phyloP scores from a whole-genome alignment of 148 eudicot genomes.

The Amaranthus hypochondriacus region DNA sequence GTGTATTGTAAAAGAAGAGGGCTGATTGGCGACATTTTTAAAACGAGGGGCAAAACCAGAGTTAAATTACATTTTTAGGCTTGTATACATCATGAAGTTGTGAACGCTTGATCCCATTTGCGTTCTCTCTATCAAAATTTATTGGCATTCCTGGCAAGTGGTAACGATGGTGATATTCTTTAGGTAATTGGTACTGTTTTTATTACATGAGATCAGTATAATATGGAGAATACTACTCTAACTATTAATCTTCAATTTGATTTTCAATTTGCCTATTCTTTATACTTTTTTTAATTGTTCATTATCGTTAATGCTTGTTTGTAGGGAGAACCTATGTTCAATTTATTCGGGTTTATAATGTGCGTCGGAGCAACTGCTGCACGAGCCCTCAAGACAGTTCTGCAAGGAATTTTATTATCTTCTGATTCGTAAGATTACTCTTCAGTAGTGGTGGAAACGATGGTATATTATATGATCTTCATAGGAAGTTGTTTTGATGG shows the following conservation, averaged over 20 bases:
- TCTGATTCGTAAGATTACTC: conserved; percentile 69
- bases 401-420: conserved; percentile 82
- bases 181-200: not conserved
- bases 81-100: too few species aligned
- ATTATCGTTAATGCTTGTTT: conserved; percentile 16
- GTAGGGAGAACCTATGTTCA: conserved; percentile 93
- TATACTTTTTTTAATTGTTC: conserved; percentile 11
- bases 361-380: conserved; percentile 95
- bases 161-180: not conserved
- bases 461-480: not conserved
- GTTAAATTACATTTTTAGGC: too few species aligned
- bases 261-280: not conserved
- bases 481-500: conserved; percentile 7
- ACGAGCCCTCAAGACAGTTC: conserved; percentile 77
- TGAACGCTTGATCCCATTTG: not conserved
- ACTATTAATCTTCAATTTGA: not conserved
- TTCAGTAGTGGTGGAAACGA: not conserved
- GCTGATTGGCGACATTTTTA: too few species aligned
- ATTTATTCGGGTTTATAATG: conserved; percentile 82
- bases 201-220: not conserved
- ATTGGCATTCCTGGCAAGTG: not conserved
- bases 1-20: too few species aligned
- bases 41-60: too few species aligned
- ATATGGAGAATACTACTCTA: too few species aligned
- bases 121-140: not conserved